Base-by-base conservation (phyloP, 2,329 filamentous ascomycete species). In the Trichoderma guizhouense region DNA sequence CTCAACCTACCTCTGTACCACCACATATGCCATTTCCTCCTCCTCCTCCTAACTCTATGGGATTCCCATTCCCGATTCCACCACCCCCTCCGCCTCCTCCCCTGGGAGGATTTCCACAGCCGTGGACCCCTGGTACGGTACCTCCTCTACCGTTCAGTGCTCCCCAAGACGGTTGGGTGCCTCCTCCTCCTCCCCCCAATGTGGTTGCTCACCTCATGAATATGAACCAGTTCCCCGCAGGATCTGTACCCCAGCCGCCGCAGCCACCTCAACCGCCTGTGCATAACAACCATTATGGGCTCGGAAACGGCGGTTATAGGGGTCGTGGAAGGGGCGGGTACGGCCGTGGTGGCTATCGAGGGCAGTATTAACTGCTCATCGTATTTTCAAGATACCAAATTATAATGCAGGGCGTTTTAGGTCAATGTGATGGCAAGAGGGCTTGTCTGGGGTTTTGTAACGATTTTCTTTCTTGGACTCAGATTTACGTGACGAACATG, bases 111-210 rank as follows among this genome's bases (percentile, higher is more conserved):
- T 75, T 73, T 26, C 32, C 72, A 8, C 14, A n/a, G n/a, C 72
- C 73, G 21, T 66, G 63, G 63, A 18, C 43, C 8, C 47, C 73
- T 28, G 77, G 74, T n/a, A 77, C 81, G 5, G 82, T 81, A 3
- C 81, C 81, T 5, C 83, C 81, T 7, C 82, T 11, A 75, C 75
- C 15, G 82, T 82, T 6, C 84, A 26, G 53, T 39, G 26, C 18
- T 14, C 65, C 53, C 28, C 65, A 43, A 12, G 34, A 69, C 32
- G 53, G 72, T 6, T 73, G 74, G 7, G 58, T 36, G 14, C 58
- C 58, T 62, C 63, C 36, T 39, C 36, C 34, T 36, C 34, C 47
- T 55, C 64, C 64, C 51, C 75, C 26, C 73, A 77, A 73, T 65
- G 24, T 55, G 70, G 72, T 7, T 73, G 71, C 28, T 65, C 67